These are phyloP conservation scores for Penicillium macrosclerotiorum DNA, from an alignment of 495 filamentous ascomycete species.

Conservation along the genomic window DNA sequence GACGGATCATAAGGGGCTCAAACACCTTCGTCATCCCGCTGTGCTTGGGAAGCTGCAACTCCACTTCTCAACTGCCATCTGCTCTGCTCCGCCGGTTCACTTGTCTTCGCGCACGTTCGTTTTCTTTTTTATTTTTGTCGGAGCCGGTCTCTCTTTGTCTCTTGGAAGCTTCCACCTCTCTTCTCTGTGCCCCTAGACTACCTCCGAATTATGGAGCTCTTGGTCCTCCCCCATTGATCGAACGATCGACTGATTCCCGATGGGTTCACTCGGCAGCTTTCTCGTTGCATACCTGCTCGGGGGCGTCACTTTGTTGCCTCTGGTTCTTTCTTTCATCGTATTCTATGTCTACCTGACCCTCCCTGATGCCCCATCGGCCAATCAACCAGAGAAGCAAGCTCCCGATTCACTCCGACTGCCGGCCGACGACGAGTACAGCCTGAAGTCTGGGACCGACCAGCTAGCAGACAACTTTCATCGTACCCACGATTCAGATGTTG, in stretches of 20 bases:
- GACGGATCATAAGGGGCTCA: conserved; percentile 3
- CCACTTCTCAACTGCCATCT: conserved; percentile 21
- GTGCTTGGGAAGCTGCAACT: conserved; percentile 24
- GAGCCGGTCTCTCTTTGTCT: conserved; percentile 24
- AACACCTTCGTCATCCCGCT: conserved; percentile 21
- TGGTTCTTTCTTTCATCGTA: conserved; percentile 62
- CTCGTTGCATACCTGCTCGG: conserved; percentile 80
- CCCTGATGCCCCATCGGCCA: conserved; percentile 40
- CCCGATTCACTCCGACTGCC: conserved; percentile 27
- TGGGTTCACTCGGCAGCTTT: conserved; percentile 69
- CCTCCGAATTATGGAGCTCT: conserved; percentile 37
- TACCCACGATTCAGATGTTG: conserved; percentile 73
- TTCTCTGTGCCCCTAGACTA: background rate
- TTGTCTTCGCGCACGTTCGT: conserved; percentile 7
- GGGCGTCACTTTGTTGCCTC: conserved; percentile 85
- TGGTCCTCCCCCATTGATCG: conserved; percentile 33
- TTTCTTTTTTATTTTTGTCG: no score
- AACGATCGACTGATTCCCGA: conserved; percentile 50
- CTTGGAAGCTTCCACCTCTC: conserved; percentile 8
- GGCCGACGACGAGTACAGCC: conserved; percentile 47
- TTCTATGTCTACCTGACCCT: conserved; percentile 69
- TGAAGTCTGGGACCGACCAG: conserved; percentile 49
- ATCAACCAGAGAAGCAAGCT: conserved; percentile 42
- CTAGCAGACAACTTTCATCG: conserved; percentile 56
- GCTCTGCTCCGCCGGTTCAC: conserved; percentile 6